Evolutionary conservation across 768 basidiomycete species (phyloP).

Genomic region (Calvatia gigantea): DNA sequence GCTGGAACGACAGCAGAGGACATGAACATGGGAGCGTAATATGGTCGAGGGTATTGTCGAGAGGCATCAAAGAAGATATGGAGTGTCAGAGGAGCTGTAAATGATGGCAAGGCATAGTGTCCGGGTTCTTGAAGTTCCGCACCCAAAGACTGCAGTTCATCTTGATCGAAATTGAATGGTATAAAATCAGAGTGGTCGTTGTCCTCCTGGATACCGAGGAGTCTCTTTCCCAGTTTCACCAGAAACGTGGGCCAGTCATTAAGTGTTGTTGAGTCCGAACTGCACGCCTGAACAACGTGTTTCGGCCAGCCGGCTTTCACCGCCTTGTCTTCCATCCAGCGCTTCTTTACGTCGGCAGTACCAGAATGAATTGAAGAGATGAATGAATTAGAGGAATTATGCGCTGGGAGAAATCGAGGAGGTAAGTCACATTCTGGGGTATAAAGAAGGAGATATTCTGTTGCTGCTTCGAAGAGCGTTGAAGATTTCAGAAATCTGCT

Average conservation of each 20-base stretch:
- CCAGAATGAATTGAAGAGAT: slow-evolving; percentile 64
- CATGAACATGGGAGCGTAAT: slow-evolving; percentile 70
- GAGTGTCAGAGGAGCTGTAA: slow-evolving; percentile 60
- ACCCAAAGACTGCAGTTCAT: slow-evolving; percentile 55
- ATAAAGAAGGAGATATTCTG: slow-evolving; percentile 82
- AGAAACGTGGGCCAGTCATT: slow-evolving; percentile 55
- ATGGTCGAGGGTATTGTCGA: slow-evolving; percentile 39
- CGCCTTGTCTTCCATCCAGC: slow-evolving; percentile 80
- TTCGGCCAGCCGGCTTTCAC: slow-evolving; percentile 83
- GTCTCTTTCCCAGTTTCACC: slow-evolving; percentile 46
- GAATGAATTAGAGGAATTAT: slow-evolving; percentile 71
- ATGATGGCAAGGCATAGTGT: slow-evolving; percentile 59
- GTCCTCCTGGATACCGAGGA: slow-evolving; percentile 42
- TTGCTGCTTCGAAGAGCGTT: slow-evolving; percentile 69
- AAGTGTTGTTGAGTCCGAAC: slow-evolving; percentile 32
- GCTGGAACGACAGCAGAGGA: slow-evolving; percentile 66
- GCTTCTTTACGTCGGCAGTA: slow-evolving; percentile 56
- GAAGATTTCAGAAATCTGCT: slow-evolving; percentile 57
- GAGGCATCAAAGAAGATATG: slow-evolving; percentile 57
- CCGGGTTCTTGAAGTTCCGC: slow-evolving; percentile 42
- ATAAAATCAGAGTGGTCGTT: slow-evolving; percentile 13
- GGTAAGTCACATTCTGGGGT: slow-evolving; percentile 89
- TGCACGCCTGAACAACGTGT: slow-evolving; percentile 59
- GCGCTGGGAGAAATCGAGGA: slow-evolving; percentile 56
- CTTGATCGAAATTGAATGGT: slow-evolving; percentile 34